Conservation (phyloP, 1,284 basidiomycete genomes). For the Papiliotrema nemorosa region DNA sequence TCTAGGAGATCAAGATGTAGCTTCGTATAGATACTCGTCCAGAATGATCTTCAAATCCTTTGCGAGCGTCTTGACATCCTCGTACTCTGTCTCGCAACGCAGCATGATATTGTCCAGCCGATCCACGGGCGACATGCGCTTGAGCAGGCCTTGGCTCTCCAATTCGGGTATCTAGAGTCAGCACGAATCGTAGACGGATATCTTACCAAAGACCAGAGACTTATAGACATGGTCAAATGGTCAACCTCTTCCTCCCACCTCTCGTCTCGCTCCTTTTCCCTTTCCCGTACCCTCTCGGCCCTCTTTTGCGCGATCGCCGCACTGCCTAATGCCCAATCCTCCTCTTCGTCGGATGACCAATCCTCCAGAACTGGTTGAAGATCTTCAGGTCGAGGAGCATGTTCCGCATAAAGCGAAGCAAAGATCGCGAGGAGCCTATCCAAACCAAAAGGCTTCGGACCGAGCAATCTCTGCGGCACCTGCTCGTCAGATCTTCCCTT, state of each 20-base stretch:
- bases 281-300: constrained; percentile 62
- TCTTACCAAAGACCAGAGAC: constrained; percentile 42
- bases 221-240: constrained; percentile 34
- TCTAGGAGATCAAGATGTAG: constrained; percentile 7
- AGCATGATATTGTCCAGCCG: constrained; percentile 64
- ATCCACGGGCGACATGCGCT: constrained; percentile 58
- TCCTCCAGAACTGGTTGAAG: constrained; percentile 18
- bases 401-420: constrained; percentile 75
- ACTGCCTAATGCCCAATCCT: constrained; percentile 10
- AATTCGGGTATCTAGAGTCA: constrained; percentile 66
- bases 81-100: constrained; percentile 70
- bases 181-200: neutral
- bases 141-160: constrained; percentile 63
- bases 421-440: constrained; percentile 81
- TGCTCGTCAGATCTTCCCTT: constrained; percentile 36
- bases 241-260: constrained; percentile 45
- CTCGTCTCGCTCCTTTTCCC: constrained; percentile 58
- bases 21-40: constrained; percentile 71
- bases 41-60: constrained; percentile 62
- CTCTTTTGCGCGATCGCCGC: constrained; percentile 16
- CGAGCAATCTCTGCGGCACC: constrained; percentile 73
- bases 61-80: constrained; percentile 60
- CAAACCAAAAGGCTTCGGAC: constrained; percentile 74
- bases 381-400: constrained; percentile 54
- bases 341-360: constrained; percentile 11